Base-by-base conservation (phyloP, 306 rosid genomes). In the Medicago truncatula region DNA sequence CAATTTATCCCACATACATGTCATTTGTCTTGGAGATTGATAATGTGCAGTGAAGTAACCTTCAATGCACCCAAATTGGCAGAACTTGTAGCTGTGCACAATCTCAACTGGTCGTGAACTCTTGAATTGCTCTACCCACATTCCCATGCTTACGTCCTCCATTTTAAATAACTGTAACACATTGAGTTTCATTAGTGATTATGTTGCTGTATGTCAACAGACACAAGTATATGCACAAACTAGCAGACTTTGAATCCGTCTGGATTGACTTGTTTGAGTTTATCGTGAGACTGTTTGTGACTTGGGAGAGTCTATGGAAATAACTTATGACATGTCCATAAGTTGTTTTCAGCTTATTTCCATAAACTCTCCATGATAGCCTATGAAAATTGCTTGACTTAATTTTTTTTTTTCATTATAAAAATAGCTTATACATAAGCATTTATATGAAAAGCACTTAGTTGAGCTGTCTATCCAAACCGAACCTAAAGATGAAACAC, bases 61-160 rank as follows among this genome's bases (percentile, higher is more conserved):
- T 76, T 88, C 96, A 11, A 90, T 64, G 78, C 96, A 90, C 8
- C 96, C 93, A 68, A 83, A 90, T 53, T 90, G 93, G 72, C 96
- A 90, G 82, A 85, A 90, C 65, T 74, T 83, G 46, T 77, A 80
- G 85, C 85, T 86, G 69, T 90, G 96, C 56, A 73, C 49, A 76
- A 86, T 86, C 73, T 79, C 76, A 9, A 90, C 96, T 41, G 80
- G 46, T 25, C 17, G 82, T 73, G 93, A 31, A 3, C 34, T 52
- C 57, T 90, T 90, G 78, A 88, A 90, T 49, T 83, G 74, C 53
- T 88, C 93, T 6, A 90, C 93, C 96, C 93, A 90, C 96, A 90
- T 83, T 80, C 96, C 96, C 96, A 90, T 88, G 79, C 93, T 88
- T 66, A 90, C 96, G 67, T 90, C 96, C 73, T 90, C 96, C 96